These are phyloP conservation scores for Tricholoma flavovirens DNA, from an alignment of 768 basidiomycete species.

Conservation along the genomic window DNA sequence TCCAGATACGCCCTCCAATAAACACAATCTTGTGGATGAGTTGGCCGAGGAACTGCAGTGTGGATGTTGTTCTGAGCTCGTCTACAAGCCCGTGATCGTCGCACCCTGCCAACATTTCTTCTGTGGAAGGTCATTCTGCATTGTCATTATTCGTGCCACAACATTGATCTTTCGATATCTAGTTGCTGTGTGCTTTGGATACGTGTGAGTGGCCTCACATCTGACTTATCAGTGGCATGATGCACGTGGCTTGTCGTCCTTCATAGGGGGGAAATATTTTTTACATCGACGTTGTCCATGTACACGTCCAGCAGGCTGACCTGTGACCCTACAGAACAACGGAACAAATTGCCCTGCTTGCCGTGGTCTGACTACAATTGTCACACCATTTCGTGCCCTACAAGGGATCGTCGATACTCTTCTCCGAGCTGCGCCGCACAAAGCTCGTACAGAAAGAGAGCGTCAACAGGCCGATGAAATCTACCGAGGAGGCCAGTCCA, in stretches of 20 bases:
- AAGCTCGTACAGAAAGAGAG: constrained; percentile 62
- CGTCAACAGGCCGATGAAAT: constrained; percentile 79
- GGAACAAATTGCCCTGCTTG: constrained; percentile 83
- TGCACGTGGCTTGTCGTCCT: not conserved
- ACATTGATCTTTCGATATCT: constrained; percentile 3
- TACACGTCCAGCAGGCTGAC: constrained; percentile 8
- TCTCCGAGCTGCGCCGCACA: constrained; percentile 64
- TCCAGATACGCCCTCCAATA: constrained; percentile 9
- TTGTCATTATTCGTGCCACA: not conserved
- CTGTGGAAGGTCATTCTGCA: constrained; percentile 65
- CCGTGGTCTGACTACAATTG: constrained; percentile 60
- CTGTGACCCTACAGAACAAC: constrained; percentile 52
- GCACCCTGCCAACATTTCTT: constrained; percentile 88
- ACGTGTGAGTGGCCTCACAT: constrained; percentile 49
- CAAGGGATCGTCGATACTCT: constrained; percentile 70
- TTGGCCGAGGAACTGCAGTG: constrained; percentile 75
- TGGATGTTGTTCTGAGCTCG: constrained; percentile 78
- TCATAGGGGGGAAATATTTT: not conserved
- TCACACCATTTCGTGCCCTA: constrained; percentile 66
- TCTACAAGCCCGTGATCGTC: constrained; percentile 78
- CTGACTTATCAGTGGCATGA: constrained; percentile 5
- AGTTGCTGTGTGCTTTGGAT: constrained; percentile 85
- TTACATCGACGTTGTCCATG: not conserved
- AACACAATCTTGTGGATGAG: constrained; percentile 45
- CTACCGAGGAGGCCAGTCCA: constrained; percentile 53